Percentiles rank a stretch among this genome's conserved stretches.
Conservation (phyloP, 106 monocot species). For the Dendrobium huoshanense region DNA sequence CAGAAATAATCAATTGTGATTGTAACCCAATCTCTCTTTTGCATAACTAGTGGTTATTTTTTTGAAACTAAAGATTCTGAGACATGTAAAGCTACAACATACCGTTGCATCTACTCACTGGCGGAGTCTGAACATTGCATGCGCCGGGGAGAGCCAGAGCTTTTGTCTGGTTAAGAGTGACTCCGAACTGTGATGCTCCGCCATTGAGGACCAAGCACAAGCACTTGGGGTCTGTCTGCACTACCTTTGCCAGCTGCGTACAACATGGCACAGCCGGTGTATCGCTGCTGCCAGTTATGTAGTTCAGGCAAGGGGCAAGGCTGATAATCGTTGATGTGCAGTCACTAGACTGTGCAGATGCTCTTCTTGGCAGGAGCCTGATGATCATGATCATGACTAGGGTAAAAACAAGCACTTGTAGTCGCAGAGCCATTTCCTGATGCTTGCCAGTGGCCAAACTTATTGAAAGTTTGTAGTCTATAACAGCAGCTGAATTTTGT, state of each 20-base stretch:
- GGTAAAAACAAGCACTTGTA: background rate
- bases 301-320: conserved; percentile 19
- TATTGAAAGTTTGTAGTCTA: too few relatives aligned
- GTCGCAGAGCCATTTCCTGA: background rate
- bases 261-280: conserved; percentile 14
- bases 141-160: conserved; percentile 13
- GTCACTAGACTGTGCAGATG: conserved; percentile 5
- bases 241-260: conserved; percentile 13
- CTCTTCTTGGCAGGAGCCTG: background rate
- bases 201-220: conserved; percentile 13
- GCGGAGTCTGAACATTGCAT: conserved; percentile 16
- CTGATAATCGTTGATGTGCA: conserved; percentile 16
- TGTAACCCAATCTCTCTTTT: background rate
- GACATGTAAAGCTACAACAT: background rate
- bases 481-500: too few relatives aligned
- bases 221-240: conserved; percentile 10
- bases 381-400: background rate
- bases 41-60: too few relatives aligned
- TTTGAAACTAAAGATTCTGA: too few relatives aligned
- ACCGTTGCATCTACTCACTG: conserved; percentile 10
- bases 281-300: conserved; percentile 8
- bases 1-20: background rate
- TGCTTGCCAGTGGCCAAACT: background rate
- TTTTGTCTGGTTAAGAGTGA: conserved; percentile 14
- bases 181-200: conserved; percentile 2